A percentile compares a stretch with the other conserved stretches of the same genome.
Evolutionary conservation across 495 filamentous ascomycete species (phyloP).

Genomic region (Annulohypoxylon stygium): DNA sequence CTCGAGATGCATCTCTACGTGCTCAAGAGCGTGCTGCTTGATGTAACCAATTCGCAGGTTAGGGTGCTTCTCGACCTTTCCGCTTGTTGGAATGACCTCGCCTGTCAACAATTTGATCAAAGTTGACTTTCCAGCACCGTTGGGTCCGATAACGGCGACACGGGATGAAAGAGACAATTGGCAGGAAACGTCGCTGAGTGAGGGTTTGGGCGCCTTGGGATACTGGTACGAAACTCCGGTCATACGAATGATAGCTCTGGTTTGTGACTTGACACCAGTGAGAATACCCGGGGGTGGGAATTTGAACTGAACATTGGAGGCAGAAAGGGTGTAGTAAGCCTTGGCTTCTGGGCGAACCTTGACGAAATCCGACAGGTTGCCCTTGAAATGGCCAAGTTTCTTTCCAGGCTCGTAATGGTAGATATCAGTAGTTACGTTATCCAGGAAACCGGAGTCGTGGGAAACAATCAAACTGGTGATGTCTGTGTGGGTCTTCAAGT

Average conservation of each 20-base stretch:
- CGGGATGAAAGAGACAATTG: slow-evolving; percentile 90
- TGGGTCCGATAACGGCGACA: slow-evolving; percentile 94
- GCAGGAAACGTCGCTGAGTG: slow-evolving; percentile 86
- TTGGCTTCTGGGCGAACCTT: slow-evolving; percentile 94
- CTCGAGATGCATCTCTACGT: slow-evolving; percentile 99
- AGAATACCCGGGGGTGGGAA: slow-evolving; percentile 96
- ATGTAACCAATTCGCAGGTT: slow-evolving; percentile 99
- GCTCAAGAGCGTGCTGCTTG: slow-evolving; percentile 98
- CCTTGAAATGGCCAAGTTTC: slow-evolving; percentile 94
- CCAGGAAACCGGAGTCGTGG: slow-evolving; percentile 98
- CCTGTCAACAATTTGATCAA: slow-evolving; percentile 98
- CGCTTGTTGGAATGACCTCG: slow-evolving; percentile 86
- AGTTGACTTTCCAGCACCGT: slow-evolving; percentile 98
- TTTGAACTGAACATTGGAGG: slow-evolving; percentile 92
- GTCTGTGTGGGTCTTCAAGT: slow-evolving; percentile 93
- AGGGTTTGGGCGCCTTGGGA: slow-evolving; percentile 85
- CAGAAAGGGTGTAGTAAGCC: slow-evolving; percentile 97
- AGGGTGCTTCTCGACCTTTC: slow-evolving; percentile 97
- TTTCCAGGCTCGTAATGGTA: slow-evolving; percentile 97
- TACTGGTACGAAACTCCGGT: slow-evolving; percentile 91
- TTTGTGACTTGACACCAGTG: slow-evolving; percentile 93
- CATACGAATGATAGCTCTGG: slow-evolving; percentile 95
- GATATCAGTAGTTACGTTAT: slow-evolving; percentile 97
- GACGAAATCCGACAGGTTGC: slow-evolving; percentile 94
- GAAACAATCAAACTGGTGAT: slow-evolving; percentile 98